These are phyloP conservation scores for Neofusicoccum kwambonambiense DNA, from an alignment of 2,329 filamentous ascomycete genomes.

Conservation along the genomic window DNA sequence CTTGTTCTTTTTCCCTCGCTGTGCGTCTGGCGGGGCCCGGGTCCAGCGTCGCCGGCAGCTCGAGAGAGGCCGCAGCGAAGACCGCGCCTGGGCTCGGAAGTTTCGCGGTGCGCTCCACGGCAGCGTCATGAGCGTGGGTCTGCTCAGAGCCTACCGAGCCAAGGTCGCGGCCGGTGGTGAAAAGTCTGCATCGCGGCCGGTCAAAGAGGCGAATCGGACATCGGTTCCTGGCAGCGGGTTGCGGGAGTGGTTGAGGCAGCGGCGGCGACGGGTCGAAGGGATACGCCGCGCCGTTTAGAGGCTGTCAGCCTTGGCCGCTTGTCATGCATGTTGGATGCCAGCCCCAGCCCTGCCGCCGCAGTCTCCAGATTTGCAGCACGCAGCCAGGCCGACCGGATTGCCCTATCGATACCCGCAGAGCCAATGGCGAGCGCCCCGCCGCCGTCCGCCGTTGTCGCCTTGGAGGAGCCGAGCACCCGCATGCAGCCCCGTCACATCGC, in stretches of 20 bases:
- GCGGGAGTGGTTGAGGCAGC: too few species aligned
- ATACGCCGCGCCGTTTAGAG: not conserved
- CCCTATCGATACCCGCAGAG: constrained; percentile 7
- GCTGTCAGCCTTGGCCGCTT: not conserved
- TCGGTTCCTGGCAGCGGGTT: not conserved
- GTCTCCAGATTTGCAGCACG: constrained; percentile 9
- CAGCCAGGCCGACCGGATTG: not conserved
- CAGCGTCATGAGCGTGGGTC: constrained; percentile 9
- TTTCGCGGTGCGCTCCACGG: not conserved
- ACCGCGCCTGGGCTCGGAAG: not conserved
- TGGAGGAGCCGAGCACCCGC: not conserved
- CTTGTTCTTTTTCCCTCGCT: not conserved
- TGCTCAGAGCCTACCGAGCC: not conserved
- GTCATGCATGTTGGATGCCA: not conserved
- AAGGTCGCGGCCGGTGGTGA: not conserved
- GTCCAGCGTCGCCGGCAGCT: not conserved
- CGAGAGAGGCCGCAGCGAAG: not conserved
- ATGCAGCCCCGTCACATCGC: constrained; percentile 4
- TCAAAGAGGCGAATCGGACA: not conserved
- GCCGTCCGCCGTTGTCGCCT: not conserved
- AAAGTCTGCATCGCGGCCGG: constrained; percentile 7
- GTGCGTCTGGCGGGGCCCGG: not conserved
- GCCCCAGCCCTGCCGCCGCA: constrained; percentile 1
- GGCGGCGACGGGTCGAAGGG: not conserved
- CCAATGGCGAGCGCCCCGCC: not conserved